Base-by-base conservation (phyloP, 305 asterid genomes). In the Fraxinus xanthoxyloides region DNA sequence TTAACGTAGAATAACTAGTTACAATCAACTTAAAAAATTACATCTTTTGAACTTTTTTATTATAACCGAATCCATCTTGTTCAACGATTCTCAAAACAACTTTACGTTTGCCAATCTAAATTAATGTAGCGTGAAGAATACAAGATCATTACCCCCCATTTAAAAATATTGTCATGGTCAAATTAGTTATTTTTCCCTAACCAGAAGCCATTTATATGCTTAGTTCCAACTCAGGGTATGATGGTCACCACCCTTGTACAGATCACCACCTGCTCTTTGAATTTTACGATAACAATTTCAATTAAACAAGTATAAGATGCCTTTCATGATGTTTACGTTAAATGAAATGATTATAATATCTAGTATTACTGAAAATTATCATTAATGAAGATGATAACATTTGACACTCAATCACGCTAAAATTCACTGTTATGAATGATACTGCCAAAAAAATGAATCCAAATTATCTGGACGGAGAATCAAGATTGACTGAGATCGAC, bases 231-330 rank as follows among this genome's bases (percentile, higher is more conserved):
- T 59, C 67, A 59, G 75, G n/a, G n/a, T n/a, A n/a, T n/a, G n/a
- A n/a, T n/a, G n/a, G 65, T 75, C 69, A 28, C 77, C 72, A 24
- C 69, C 69, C 51, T 36, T 30, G 80, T 75, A 75, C 82, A 79
- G 76, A 48, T 75, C 83, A 81, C 43, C 86, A 88, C 89, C 91
- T 85, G 86, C 88, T 75, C 84, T 83, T 77, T 83, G 84, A 83
- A 63, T 75, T 86, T 56, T 7, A 56, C 56, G 79, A 83, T 51
- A 51, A 51, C 77, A 72, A 78, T 82, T 86, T 80, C 10, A 69
- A 61, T 65, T 65, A 65, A 65, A 65, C n/a, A 65, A 65, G 73
- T 26, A 24, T 65, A 24, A 65, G 73, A 24, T 65, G 7, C n/a
- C 30, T 30, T 59, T 59, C 7, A 19, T 1, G 26, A 59, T 43